Percentiles rank a stretch among this genome's conserved stretches.
These are phyloP conservation scores for Gossypium australe DNA, from an alignment of 345 rosid species.

Conservation along the genomic window DNA sequence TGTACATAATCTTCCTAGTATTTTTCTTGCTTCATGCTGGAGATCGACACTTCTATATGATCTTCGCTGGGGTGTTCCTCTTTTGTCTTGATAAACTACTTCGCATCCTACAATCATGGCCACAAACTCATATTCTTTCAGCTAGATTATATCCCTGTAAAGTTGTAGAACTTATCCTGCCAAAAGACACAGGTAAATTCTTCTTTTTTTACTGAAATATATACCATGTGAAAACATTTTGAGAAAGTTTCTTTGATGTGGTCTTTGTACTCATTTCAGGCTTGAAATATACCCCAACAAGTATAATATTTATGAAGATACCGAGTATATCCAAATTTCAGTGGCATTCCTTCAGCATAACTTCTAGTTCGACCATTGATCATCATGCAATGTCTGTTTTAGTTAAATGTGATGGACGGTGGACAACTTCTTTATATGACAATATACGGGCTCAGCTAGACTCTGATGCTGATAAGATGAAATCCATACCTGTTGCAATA, in stretches of 20 bases:
- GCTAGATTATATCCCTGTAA: conserved; percentile 53
- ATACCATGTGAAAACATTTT: neutral
- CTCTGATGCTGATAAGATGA: conserved; percentile 27
- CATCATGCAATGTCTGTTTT: conserved; percentile 47
- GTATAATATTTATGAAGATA: conserved; percentile 64
- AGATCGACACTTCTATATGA: conserved; percentile 72
- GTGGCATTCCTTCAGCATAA: conserved; percentile 84
- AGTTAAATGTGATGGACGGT: conserved; percentile 56
- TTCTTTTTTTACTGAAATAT: neutral
- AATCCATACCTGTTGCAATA: conserved; percentile 38
- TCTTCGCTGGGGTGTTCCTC: conserved; percentile 70
- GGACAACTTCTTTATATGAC: conserved; percentile 60
- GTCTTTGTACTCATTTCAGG: conserved; percentile 36
- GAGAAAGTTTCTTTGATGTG: neutral
- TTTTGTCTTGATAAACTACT: conserved; percentile 72
- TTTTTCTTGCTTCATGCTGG: conserved; percentile 83
- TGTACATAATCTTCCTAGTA: conserved; percentile 57
- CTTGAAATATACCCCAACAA: conserved; percentile 56
- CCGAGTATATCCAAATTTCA: conserved; percentile 55
- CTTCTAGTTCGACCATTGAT: conserved; percentile 56
- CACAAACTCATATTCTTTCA: conserved; percentile 43
- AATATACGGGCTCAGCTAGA: conserved; percentile 36
- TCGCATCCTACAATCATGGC: conserved; percentile 61
- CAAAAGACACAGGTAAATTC: conserved; percentile 59
- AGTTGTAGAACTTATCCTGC: conserved; percentile 58